A percentile compares a stretch with the other conserved stretches of the same genome.
Conservation (phyloP, 164 flowering plant genomes). For the Sextonia rubra region DNA sequence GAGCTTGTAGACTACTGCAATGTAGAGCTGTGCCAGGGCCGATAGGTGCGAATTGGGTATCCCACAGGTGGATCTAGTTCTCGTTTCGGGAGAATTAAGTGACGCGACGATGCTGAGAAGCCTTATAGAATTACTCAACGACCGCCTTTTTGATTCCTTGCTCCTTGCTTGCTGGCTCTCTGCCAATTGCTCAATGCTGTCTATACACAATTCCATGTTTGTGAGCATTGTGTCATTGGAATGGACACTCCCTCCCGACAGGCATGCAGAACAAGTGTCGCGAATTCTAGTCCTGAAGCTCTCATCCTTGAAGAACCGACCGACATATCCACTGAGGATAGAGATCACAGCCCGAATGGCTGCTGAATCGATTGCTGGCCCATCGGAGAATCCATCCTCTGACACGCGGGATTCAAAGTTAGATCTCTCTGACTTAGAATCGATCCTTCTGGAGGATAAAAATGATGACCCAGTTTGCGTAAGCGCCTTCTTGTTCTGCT, state of each 20-base stretch:
- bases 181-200: constrained; percentile 37
- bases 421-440: constrained; percentile 25
- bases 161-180: constrained; percentile 11
- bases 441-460: constrained; percentile 18
- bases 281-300: constrained; percentile 31
- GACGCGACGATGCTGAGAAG: constrained; percentile 41
- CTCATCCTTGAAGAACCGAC: constrained; percentile 37
- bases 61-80: constrained; percentile 29
- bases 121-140: constrained; percentile 31
- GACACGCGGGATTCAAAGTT: constrained; percentile 11
- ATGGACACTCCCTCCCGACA: constrained; percentile 20
- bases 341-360: constrained; percentile 54
- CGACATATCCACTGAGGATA: constrained; percentile 51
- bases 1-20: constrained; percentile 52
- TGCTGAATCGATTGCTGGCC: constrained; percentile 47
- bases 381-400: constrained; percentile 15
- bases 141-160: constrained; percentile 32
- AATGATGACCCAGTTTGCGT: constrained; percentile 24
- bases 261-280: constrained; percentile 32
- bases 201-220: constrained; percentile 47
- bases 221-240: constrained; percentile 29
- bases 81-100: constrained; percentile 30
- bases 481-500: constrained; percentile 16
- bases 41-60: constrained; percentile 46
- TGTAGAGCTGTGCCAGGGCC: constrained; percentile 63